Percentiles rank a stretch among this genome's conserved stretches.
Conservation (phyloP, 352 stramenopile species). For the Pythium phragmitis region DNA sequence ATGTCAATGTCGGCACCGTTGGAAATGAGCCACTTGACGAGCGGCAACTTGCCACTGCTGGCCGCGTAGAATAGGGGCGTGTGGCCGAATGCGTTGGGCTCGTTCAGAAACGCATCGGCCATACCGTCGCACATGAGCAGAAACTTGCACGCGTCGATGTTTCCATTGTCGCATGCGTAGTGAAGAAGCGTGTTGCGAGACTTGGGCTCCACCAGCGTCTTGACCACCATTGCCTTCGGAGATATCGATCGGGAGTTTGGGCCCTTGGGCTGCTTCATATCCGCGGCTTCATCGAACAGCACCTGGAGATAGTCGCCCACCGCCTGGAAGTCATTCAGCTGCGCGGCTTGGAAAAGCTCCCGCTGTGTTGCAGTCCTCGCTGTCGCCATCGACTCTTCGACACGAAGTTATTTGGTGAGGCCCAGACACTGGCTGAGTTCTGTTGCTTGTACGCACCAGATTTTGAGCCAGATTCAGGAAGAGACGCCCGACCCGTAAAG, state of each 20-base stretch:
- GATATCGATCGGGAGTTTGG: slow-evolving; percentile 7
- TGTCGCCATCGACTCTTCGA: slow-evolving; percentile 7
- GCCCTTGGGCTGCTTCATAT: slow-evolving; percentile 13
- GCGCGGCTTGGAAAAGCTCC: slow-evolving; percentile 66
- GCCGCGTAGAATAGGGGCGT: slow-evolving; percentile 79
- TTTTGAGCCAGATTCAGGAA: background rate
- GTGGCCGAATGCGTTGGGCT: slow-evolving; percentile 73
- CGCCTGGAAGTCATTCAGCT: slow-evolving; percentile 64
- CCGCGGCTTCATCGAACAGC: slow-evolving; percentile 35
- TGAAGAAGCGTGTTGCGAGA: slow-evolving; percentile 76
- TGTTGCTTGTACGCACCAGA: background rate
- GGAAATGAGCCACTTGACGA: slow-evolving; percentile 86
- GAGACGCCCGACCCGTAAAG: slow-evolving; percentile 16
- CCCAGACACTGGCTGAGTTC: slow-evolving; percentile 2
- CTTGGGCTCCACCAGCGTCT: slow-evolving; percentile 55
- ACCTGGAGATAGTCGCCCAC: slow-evolving; percentile 62
- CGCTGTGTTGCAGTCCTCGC: slow-evolving; percentile 39
- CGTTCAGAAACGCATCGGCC: slow-evolving; percentile 59
- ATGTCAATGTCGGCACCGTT: slow-evolving; percentile 83
- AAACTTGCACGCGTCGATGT: slow-evolving; percentile 80
- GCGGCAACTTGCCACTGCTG: slow-evolving; percentile 62
- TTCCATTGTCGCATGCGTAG: slow-evolving; percentile 81
- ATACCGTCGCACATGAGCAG: slow-evolving; percentile 75
- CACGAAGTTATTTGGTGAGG: background rate
- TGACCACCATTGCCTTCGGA: slow-evolving; percentile 25